These are phyloP conservation scores for Fusarium sp. DNA, from an alignment of 2,329 filamentous ascomycete genomes.

Conservation along the genomic window DNA sequence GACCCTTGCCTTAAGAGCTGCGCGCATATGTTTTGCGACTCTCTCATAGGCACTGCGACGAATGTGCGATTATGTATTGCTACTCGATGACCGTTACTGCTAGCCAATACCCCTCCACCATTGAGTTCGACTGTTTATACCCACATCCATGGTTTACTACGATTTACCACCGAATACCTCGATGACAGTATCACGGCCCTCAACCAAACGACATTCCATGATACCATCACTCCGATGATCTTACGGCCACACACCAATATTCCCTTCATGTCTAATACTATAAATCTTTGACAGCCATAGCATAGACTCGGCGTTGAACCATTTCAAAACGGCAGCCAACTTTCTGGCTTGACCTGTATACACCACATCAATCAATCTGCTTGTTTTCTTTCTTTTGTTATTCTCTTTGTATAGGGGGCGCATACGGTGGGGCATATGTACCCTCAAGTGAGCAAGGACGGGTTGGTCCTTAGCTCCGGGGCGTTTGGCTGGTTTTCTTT, in stretches of 20 bases:
- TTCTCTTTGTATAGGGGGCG: slow-evolving; percentile 45
- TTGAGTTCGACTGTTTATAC: slow-evolving; percentile 18
- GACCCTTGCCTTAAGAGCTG: slow-evolving; percentile 49
- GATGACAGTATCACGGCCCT: slow-evolving; percentile 43
- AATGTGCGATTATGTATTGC: slow-evolving; percentile 7
- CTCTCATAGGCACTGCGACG: slow-evolving; percentile 11
- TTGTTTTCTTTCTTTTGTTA: slow-evolving; percentile 38
- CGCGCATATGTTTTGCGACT: slow-evolving; percentile 34
- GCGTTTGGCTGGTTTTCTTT: slow-evolving; percentile 42
- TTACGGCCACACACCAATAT: slow-evolving; percentile 37
- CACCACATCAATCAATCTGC: slow-evolving; percentile 43
- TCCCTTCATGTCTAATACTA: slow-evolving; percentile 46
- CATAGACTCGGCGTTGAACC: slow-evolving; percentile 51
- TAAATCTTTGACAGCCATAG: slow-evolving; percentile 45
- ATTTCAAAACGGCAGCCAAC: slow-evolving; percentile 35
- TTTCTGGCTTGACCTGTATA: slow-evolving; percentile 43
- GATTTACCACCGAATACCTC: slow-evolving; percentile 38
- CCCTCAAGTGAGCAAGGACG: slow-evolving; percentile 37
- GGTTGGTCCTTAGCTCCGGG: slow-evolving; percentile 39
- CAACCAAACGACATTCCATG: slow-evolving; percentile 33
- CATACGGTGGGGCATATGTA: slow-evolving; percentile 41
- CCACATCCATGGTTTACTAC: slow-evolving; percentile 31
- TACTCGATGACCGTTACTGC: slow-evolving; percentile 9
- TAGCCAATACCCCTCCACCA: neutral
- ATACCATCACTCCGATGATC: slow-evolving; percentile 45